Base-by-base conservation (phyloP, 139 green algal genomes). In the Coccomyxa sp. region DNA sequence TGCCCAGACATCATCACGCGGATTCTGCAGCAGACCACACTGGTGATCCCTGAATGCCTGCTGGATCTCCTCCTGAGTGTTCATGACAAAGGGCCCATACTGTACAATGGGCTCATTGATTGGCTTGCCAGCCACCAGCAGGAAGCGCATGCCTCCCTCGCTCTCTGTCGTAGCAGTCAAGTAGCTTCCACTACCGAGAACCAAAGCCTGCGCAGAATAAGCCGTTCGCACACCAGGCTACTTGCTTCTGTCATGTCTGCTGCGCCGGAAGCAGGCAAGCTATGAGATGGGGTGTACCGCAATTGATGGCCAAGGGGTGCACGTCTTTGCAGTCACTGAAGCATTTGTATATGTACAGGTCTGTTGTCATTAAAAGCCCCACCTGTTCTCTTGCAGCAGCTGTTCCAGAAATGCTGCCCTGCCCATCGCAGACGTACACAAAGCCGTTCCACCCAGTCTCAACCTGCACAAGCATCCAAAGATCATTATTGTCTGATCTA, bases 81-180 rank as follows among this genome's bases (percentile, higher is more conserved):
- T 97, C 93, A 97, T 97, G 31, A 97, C 93, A 84, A 97, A 96
- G 0, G 88, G 86, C 0, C 84, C 83, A 75, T 86, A 70, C 75
- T 98, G 94, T 40, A 97, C 93, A 39, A 98, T 93, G 71, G 90
- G 90, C 84, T 98, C 94, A 1, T 79, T 80, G 64, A 97, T 97
- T n/a, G 94, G 94, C 84, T 84, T 78, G 0, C 93, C 94, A 33
- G 86, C 89, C 6, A 95, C 80, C 41, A 98, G 86, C 81, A 98
- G 81, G 78, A 97, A 97, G 38, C 87, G 88, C 16, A 98, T 54
- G 0, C 83, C 87, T 4, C 70, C 41, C 1, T 78, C 70, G 22
- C 55, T 71, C 2, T 73, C 44, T 68, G 79, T 78, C 37, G 10
- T 79, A 4, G 87, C 84, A 0, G 70, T 39, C 16, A 91, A 37